A percentile compares a stretch with the other conserved stretches of the same genome.
Conservation (phyloP, 2,329 filamentous ascomycete genomes). For the Cryphonectria naterciae region DNA sequence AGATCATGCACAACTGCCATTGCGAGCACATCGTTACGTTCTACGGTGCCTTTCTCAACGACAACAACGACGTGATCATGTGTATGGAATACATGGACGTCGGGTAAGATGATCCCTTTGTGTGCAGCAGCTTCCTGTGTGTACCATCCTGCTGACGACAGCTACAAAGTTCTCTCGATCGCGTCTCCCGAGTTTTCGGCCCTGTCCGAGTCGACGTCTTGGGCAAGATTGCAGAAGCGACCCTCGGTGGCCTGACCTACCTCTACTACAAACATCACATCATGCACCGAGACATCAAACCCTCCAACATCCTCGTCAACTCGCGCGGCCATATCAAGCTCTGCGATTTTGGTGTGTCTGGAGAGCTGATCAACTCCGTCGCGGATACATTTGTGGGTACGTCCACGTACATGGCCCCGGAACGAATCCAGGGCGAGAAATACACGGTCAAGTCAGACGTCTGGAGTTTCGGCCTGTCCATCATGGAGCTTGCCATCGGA, state of each 20-base stretch:
- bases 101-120: constrained; percentile 67
- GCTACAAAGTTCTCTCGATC: constrained; percentile 72
- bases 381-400: constrained; percentile 98
- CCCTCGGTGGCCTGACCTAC: constrained; percentile 90
- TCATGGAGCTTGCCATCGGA: constrained; percentile 98
- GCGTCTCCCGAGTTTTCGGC: constrained; percentile 91
- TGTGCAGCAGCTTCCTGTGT: background rate
- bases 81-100: constrained; percentile 99
- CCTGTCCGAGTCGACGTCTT: constrained; percentile 94
- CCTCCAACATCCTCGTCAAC: constrained; percentile 96
- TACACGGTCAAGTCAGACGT: constrained; percentile 99
- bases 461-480: constrained; percentile 92
- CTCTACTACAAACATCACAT: constrained; percentile 95
- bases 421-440: constrained; percentile 94
- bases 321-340: constrained; percentile 94
- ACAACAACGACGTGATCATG: constrained; percentile 97
- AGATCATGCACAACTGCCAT: constrained; percentile 98
- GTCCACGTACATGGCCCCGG: constrained; percentile 98
- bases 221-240: constrained; percentile 96
- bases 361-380: constrained; percentile 95
- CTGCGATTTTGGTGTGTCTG: constrained; percentile 98
- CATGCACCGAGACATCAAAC: constrained; percentile 99
- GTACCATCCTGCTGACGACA: constrained; percentile 26
- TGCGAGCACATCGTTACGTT: constrained; percentile 97
- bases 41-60: constrained; percentile 95